phyloP scores from a whole-genome alignment of 2,329 filamentous ascomycete genomes.

The Ophiostoma sp. region DNA sequence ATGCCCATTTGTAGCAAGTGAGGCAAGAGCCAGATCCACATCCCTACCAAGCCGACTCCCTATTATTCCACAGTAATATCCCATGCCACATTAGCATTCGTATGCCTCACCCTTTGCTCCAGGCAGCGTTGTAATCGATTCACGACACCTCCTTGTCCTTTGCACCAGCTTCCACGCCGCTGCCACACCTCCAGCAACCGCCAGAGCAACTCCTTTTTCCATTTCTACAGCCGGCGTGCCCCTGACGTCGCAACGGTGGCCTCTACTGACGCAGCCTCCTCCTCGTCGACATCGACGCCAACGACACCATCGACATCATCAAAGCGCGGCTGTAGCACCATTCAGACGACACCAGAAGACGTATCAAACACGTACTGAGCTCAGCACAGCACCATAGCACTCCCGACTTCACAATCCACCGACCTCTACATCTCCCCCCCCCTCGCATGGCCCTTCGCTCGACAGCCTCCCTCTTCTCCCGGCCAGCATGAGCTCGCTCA shows the following conservation, averaged over 20 bases:
- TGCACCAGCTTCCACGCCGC: background rate
- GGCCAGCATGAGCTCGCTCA: constrained; percentile 80
- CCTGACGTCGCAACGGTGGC: constrained; percentile 12
- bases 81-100: background rate
- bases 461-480: constrained; percentile 33
- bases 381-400: background rate
- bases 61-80: constrained; percentile 11
- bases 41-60: constrained; percentile 8
- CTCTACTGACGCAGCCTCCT: constrained; percentile 11
- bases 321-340: background rate
- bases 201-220: constrained; percentile 5
- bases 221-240: constrained; percentile 1
- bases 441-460: constrained; percentile 44
- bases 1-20: background rate
- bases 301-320: constrained; percentile 1
- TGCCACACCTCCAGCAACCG: background rate
- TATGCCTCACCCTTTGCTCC: constrained; percentile 13
- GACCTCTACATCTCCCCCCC: background rate
- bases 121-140: background rate
- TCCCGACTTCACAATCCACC: background rate
- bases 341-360: background rate
- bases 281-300: constrained; percentile 4
- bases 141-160: background rate
- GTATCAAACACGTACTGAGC: background rate
- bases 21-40: background rate